Base-by-base conservation (phyloP, 1,284 basidiomycete genomes). In the Cutaneotrichosporon sp. region DNA sequence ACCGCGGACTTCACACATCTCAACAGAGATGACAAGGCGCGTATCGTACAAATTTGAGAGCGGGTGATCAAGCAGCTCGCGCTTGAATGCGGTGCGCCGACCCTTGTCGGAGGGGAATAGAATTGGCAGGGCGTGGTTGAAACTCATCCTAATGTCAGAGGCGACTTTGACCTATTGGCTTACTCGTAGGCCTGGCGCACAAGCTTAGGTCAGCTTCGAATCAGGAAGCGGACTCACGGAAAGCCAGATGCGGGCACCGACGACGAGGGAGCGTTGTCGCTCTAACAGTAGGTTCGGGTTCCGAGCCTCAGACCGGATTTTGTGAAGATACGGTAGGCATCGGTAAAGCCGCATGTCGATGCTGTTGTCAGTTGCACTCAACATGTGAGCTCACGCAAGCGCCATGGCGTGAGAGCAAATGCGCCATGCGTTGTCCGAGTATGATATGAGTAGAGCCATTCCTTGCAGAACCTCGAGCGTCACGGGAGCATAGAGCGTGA, bases 321-420 rank as follows among this genome's bases (percentile, higher is more conserved):
- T 66, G 47, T 67, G 70, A 40, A 73, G 63, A 14, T 67, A 68
- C 8, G 69, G 69, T 34, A 75, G 57, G 63, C 73, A 73, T 14
- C 67, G 65, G 61, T 73, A 70, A 9, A 75, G 65, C 11, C 70
- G 67, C 70, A 75, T 71, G 58, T 75, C 73, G 40, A 72, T 57
- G 49, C 70, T 58, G 42, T 2, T 13, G 55, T 56, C 22, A 56
- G 38, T 9, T n/a, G 36, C 3, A 5, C 9, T 22, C 18, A 11
- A 64, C 16, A 67, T 18, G 16, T n/a, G 7, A 14, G 11, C 46
- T 31, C 30, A 58, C 61, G 72, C 73, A 26, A 75, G 65, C 18
- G 68, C 70, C 57, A 75, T 61, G 26, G 71, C 72, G 42, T 73
- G 73, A 42, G 66, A 68, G 58, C 73, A 73, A 7, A 69, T 70